phyloP scores from a whole-genome alignment of 371 early-diverging fungal species.

The Funneliformis caledonium region DNA sequence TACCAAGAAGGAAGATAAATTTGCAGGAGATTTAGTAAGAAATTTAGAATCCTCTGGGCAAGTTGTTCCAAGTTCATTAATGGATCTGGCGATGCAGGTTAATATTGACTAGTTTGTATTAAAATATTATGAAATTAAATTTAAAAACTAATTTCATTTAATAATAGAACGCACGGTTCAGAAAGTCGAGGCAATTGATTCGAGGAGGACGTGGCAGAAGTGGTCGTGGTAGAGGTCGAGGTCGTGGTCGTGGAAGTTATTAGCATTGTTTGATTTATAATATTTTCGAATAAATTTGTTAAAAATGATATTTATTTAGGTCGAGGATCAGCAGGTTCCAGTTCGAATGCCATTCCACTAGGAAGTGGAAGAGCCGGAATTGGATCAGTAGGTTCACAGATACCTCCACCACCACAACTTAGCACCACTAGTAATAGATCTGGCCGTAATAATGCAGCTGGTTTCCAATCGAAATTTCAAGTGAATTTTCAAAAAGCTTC shows the following conservation, averaged over 20 bases:
- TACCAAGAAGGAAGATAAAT: conserved; percentile 74
- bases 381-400: conserved; percentile 1
- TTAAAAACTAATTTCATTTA: background rate
- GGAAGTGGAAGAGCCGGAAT: conserved; percentile 28
- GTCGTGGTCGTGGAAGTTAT: conserved; percentile 44
- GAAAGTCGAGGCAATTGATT: conserved; percentile 54
- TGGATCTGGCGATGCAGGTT: conserved; percentile 72
- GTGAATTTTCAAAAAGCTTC: conserved; percentile 40
- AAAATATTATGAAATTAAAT: background rate
- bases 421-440: background rate
- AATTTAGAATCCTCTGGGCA: conserved; percentile 74
- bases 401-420: conserved; percentile 35
- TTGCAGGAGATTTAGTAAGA: conserved; percentile 79
- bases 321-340: conserved; percentile 28
- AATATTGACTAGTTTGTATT: background rate
- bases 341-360: conserved; percentile 34
- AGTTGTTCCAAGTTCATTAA: conserved; percentile 63
- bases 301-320: background rate
- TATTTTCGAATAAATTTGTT: background rate
- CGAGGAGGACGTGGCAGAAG: conserved; percentile 51
- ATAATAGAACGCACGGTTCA: conserved; percentile 63
- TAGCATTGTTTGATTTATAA: background rate
- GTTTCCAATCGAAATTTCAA: conserved; percentile 11
- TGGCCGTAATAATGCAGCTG: background rate
- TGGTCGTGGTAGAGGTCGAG: conserved; percentile 53